A percentile compares a stretch with the other conserved stretches of the same genome.
phyloP scores from a whole-genome alignment of 768 basidiomycete species.

The Dentipellis sp. region DNA sequence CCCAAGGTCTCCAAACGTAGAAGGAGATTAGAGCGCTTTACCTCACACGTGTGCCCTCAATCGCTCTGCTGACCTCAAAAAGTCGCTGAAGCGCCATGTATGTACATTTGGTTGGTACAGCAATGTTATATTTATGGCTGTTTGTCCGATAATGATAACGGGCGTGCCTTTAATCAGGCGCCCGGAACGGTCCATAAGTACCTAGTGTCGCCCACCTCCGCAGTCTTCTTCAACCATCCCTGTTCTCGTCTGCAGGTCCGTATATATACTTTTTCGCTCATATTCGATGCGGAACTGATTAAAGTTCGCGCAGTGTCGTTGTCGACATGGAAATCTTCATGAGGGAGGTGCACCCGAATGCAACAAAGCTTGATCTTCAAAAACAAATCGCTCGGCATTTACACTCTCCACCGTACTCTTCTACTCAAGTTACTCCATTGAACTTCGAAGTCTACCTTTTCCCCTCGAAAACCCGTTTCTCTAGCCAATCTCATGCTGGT shows the following conservation, averaged over 20 bases:
- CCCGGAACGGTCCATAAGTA: too few relatives aligned
- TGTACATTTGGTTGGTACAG: too few relatives aligned
- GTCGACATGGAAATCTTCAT: conserved; percentile 27
- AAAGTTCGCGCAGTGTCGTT: background rate
- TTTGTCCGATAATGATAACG: too few relatives aligned
- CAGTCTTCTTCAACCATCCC: too few relatives aligned
- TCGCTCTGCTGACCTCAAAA: too few relatives aligned
- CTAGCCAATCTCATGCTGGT: conserved; percentile 28
- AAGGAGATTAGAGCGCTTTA: too few relatives aligned
- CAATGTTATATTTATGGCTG: too few relatives aligned
- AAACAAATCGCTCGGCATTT: conserved; percentile 33
- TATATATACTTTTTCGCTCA: background rate
- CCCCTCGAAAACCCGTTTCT: conserved; percentile 22
- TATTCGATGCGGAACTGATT: background rate
- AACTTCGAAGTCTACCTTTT: conserved; percentile 51
- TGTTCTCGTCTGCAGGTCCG: background rate
- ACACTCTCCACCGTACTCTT: conserved; percentile 32
- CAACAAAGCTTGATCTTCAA: conserved; percentile 13
- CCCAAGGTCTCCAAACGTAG: too few relatives aligned
- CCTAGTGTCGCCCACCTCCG: too few relatives aligned
- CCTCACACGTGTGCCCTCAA: too few relatives aligned
- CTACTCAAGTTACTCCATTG: conserved; percentile 21
- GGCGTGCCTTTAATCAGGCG: too few relatives aligned
- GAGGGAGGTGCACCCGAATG: conserved; percentile 15
- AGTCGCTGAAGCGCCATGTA: too few relatives aligned